Evolutionary conservation across 495 filamentous ascomycete species (phyloP).

Genomic region (Aspergillus nidulans): DNA sequence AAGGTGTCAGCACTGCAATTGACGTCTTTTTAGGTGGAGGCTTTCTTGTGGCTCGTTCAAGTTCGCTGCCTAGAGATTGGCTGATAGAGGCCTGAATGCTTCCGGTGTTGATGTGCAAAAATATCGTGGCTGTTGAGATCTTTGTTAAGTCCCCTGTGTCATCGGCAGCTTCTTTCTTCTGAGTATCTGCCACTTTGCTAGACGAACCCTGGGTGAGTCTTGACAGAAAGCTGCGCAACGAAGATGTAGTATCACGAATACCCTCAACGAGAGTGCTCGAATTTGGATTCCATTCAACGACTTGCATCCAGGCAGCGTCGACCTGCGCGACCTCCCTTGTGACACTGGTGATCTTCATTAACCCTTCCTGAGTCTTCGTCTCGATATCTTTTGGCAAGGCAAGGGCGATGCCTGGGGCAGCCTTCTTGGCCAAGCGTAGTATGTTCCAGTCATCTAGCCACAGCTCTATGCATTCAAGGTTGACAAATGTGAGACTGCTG

Average conservation of each 20-base stretch:
- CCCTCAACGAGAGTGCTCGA: conserved; percentile 39
- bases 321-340: conserved; percentile 81
- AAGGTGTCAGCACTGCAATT: conserved; percentile 82
- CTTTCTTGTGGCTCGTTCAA: conserved; percentile 97
- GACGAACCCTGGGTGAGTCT: conserved; percentile 51
- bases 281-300: conserved; percentile 74
- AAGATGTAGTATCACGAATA: conserved; percentile 46
- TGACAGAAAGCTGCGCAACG: conserved; percentile 77
- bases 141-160: conserved; percentile 60
- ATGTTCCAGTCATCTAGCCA: conserved; percentile 85
- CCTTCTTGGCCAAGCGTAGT: conserved; percentile 73
- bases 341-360: conserved; percentile 76
- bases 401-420: conserved; percentile 66
- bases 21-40: conserved; percentile 83
- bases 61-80: conserved; percentile 66
- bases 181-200: conserved; percentile 25
- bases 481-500: conserved; percentile 94
- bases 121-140: conserved; percentile 67
- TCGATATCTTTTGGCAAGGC: conserved; percentile 77
- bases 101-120: conserved; percentile 81
- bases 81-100: conserved; percentile 68
- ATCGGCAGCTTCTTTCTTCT: conserved; percentile 28
- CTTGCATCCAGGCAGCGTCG: conserved; percentile 86
- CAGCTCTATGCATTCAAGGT: conserved; percentile 79
- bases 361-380: conserved; percentile 69